Conservation (phyloP, 2,329 filamentous ascomycete species). For the Cladosporium sp. region DNA sequence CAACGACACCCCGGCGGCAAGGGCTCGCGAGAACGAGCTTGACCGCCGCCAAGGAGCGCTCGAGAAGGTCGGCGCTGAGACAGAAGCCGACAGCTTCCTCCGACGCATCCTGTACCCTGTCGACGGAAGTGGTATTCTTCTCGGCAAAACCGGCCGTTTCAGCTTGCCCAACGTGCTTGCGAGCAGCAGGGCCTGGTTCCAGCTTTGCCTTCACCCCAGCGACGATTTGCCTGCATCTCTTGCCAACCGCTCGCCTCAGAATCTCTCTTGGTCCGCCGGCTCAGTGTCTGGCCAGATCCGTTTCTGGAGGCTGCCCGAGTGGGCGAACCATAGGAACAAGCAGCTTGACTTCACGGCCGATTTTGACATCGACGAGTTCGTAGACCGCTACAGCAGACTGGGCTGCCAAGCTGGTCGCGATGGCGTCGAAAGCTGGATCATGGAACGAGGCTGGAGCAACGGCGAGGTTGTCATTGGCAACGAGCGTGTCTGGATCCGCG, state of each 20-base stretch:
- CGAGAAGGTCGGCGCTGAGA: conserved; percentile 78
- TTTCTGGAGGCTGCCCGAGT: conserved; percentile 88
- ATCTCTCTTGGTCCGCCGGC: conserved; percentile 88
- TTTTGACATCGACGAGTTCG: conserved; percentile 90
- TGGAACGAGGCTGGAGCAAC: conserved; percentile 97
- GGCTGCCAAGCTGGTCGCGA: conserved; percentile 88
- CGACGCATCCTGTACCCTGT: conserved; percentile 75
- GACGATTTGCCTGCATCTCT: conserved; percentile 74
- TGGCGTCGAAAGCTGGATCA: conserved; percentile 86
- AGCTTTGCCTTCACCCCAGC: conserved; percentile 83
- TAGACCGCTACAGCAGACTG: conserved; percentile 70
- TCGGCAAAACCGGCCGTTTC: conserved; percentile 72
- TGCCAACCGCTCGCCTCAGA: conserved; percentile 63
- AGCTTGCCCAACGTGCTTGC: conserved; percentile 68
- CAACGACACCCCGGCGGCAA: conserved; percentile 57
- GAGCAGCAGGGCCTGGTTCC: conserved; percentile 91
- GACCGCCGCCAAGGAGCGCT: conserved; percentile 78
- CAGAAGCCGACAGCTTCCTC: conserved; percentile 76
- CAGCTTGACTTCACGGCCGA: conserved; percentile 93
- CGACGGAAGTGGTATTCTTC: conserved; percentile 67
- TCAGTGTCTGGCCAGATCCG: conserved; percentile 88
- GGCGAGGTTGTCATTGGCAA: conserved; percentile 87
- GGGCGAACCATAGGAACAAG: conserved; percentile 89
- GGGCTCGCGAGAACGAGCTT: conserved; percentile 69
- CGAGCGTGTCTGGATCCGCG: conserved; percentile 92